Evolutionary conservation across 2,329 filamentous ascomycete species (phyloP).

Genomic region (Calonectria pseudoreteaudii): DNA sequence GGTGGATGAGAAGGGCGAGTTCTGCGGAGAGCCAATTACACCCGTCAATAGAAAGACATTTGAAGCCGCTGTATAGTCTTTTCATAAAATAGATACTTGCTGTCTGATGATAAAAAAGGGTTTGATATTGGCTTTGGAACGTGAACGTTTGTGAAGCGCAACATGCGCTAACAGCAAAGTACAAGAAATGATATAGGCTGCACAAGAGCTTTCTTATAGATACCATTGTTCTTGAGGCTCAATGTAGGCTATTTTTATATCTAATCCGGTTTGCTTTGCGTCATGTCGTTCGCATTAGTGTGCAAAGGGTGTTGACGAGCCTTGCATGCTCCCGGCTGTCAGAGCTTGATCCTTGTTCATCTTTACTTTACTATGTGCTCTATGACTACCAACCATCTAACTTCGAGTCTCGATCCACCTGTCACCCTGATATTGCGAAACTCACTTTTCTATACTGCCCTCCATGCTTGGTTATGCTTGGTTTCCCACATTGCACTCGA

Average conservation of each 20-base stretch:
- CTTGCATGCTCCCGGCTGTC: neutral
- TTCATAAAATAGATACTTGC: neutral
- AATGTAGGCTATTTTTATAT: neutral
- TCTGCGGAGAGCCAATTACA: conserved; percentile 27
- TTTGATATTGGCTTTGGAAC: neutral
- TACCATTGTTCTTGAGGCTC: neutral
- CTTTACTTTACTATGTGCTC: neutral
- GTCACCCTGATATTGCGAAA: neutral
- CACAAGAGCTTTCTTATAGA: neutral
- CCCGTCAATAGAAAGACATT: conserved; percentile 29
- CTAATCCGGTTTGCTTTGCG: neutral
- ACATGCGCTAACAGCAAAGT: no score
- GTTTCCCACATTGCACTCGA: neutral
- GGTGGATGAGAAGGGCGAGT: conserved; percentile 35
- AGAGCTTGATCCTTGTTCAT: neutral
- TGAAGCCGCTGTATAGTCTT: conserved; percentile 1
- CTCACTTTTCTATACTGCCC: neutral
- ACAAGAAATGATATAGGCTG: neutral
- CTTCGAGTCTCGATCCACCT: neutral
- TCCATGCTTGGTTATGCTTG: no score
- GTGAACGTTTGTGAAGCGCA: neutral
- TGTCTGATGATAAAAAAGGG: neutral
- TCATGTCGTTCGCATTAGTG: neutral
- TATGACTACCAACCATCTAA: neutral
- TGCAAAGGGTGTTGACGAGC: neutral